Conservation (phyloP, 495 filamentous ascomycete species). For the Neurospora hispaniola region DNA sequence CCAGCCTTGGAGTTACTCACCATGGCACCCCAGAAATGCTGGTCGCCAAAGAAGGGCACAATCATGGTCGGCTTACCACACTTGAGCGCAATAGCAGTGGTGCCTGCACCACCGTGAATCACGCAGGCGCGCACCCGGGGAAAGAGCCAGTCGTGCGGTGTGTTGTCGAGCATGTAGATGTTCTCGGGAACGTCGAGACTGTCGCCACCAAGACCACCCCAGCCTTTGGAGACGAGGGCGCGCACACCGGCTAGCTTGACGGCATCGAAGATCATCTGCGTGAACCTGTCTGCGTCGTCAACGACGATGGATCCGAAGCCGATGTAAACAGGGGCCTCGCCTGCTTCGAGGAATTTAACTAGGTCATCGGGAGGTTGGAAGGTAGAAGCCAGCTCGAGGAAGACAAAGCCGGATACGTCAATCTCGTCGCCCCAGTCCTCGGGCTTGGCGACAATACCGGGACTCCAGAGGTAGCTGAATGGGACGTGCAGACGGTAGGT, state of each 20-base stretch:
- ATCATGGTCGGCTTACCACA: slow-evolving; percentile 56
- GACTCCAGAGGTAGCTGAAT: slow-evolving; percentile 73
- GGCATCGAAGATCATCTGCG: slow-evolving; percentile 51
- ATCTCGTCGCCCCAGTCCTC: slow-evolving; percentile 65
- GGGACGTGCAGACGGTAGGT: slow-evolving; percentile 56
- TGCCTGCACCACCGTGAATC: slow-evolving; percentile 58
- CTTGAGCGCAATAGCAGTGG: slow-evolving; percentile 54
- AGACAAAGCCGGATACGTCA: slow-evolving; percentile 64
- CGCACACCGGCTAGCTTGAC: slow-evolving; percentile 47
- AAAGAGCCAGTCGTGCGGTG: slow-evolving; percentile 61
- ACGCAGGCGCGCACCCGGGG: slow-evolving; percentile 48
- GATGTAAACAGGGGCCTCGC: slow-evolving; percentile 48
- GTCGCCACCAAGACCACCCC: slow-evolving; percentile 53
- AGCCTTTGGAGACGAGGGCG: slow-evolving; percentile 55
- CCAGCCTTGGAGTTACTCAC: slow-evolving; percentile 56
- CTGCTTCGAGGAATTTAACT: slow-evolving; percentile 50
- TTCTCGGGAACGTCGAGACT: slow-evolving; percentile 41
- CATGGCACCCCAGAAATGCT: slow-evolving; percentile 77
- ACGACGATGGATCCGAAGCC: slow-evolving; percentile 63
- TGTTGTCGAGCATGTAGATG: slow-evolving; percentile 54
- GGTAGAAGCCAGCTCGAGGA: slow-evolving; percentile 52
- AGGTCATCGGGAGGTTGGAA: slow-evolving; percentile 56
- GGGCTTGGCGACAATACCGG: slow-evolving; percentile 70
- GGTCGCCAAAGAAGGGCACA: slow-evolving; percentile 62
- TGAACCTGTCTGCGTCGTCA: slow-evolving; percentile 53